Conservation (phyloP, 1,284 basidiomycete species). For the Flammula alnicola region DNA sequence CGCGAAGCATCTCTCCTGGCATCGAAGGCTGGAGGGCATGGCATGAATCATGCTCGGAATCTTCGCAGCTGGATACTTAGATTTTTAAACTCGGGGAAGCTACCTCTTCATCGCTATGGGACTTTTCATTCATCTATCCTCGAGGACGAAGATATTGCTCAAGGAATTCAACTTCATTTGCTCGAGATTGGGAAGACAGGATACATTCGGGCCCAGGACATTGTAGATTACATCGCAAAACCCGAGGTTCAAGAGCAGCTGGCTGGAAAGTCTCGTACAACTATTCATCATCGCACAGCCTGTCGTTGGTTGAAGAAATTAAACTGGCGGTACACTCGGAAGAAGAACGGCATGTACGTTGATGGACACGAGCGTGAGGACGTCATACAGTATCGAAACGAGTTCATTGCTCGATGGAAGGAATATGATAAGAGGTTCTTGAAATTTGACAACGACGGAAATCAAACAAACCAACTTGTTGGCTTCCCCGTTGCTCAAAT, state of each 20-base stretch:
- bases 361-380: constrained; percentile 38
- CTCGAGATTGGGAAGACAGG: constrained; percentile 20
- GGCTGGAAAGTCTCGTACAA: constrained; percentile 6
- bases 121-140: too few species aligned
- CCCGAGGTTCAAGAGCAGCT: constrained; percentile 24
- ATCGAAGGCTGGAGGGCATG: constrained; percentile 19
- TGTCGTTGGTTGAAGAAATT: constrained; percentile 31
- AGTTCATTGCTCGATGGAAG: too few species aligned
- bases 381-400: too few species aligned
- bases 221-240: constrained; percentile 29
- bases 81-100: constrained; percentile 18
- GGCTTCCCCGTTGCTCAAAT: too few species aligned
- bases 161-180: constrained; percentile 18
- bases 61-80: constrained; percentile 23
- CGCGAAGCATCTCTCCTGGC: constrained; percentile 26
- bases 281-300: constrained; percentile 26
- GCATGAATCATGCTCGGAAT: constrained; percentile 18
- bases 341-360: constrained; percentile 34
- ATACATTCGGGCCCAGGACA: constrained; percentile 29
- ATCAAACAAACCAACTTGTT: too few species aligned
- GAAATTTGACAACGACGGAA: too few species aligned
- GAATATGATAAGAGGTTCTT: too few species aligned
- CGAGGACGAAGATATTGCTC: too few species aligned
- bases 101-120: constrained; percentile 24
- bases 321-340: constrained; percentile 24